Evolutionary conservation across 2,329 filamentous ascomycete species (phyloP).

Genomic region (Metarhizium humberi): DNA sequence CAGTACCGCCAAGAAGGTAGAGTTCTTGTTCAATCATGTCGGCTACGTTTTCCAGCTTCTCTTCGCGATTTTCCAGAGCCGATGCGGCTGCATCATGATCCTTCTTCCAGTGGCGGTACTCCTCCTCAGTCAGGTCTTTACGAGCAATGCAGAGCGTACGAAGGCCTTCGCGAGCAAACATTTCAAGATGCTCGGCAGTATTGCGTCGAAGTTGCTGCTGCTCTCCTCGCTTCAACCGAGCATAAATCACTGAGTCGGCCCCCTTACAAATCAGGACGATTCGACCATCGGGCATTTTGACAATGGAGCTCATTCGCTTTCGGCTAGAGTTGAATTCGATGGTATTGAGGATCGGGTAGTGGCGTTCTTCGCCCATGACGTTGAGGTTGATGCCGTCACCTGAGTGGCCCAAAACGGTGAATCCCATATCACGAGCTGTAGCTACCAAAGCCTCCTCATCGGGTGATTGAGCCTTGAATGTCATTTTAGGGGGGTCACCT

Average conservation of each 20-base stretch:
- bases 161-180: constrained; percentile 92
- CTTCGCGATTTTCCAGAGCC: constrained; percentile 76
- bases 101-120: constrained; percentile 77
- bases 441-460: constrained; percentile 92
- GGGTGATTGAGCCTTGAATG: constrained; percentile 95
- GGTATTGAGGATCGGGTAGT: constrained; percentile 84
- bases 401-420: constrained; percentile 76
- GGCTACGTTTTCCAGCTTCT: constrained; percentile 83
- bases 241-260: constrained; percentile 95
- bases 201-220: constrained; percentile 73
- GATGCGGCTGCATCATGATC: constrained; percentile 82
- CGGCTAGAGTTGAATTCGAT: constrained; percentile 95
- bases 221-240: constrained; percentile 73
- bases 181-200: constrained; percentile 90
- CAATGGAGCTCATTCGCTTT: constrained; percentile 96
- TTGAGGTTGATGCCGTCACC: constrained; percentile 78
- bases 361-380: constrained; percentile 73
- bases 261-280: constrained; percentile 96
- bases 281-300: constrained; percentile 82
- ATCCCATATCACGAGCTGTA: constrained; percentile 90
- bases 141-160: constrained; percentile 92
- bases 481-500: constrained; percentile 82
- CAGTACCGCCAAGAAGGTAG: constrained; percentile 81
- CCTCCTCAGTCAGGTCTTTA: constrained; percentile 66
- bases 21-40: constrained; percentile 88